A percentile compares a stretch with the other conserved stretches of the same genome.
Conservation (phyloP, 2,329 filamentous ascomycete genomes). For the Fusarium proliferatum region DNA sequence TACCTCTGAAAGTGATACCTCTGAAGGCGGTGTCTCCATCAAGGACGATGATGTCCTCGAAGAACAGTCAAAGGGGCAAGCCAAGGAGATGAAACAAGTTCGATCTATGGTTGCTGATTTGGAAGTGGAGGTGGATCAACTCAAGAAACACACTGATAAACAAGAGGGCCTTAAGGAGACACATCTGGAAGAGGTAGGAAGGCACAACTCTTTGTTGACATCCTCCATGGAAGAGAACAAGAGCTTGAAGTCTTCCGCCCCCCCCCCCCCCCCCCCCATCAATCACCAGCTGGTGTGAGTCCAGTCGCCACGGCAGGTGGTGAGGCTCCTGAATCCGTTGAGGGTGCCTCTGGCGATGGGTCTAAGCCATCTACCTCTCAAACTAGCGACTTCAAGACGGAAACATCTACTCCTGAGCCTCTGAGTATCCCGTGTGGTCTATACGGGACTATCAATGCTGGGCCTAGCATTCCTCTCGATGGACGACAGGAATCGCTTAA, state of each 20-base stretch:
- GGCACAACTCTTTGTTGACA: rapidly evolving
- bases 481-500: background rate
- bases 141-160: background rate
- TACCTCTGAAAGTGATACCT: rapidly evolving
- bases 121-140: rapidly evolving
- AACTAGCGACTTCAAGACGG: too few relatives aligned
- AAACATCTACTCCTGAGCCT: background rate
- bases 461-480: background rate
- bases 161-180: background rate
- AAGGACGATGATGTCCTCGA: background rate
- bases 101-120: rapidly evolving
- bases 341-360: rapidly evolving
- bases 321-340: rapidly evolving
- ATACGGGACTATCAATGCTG: rapidly evolving
- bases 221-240: background rate
- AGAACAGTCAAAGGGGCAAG: rapidly evolving
- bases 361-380: background rate
- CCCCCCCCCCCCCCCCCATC: background rate
- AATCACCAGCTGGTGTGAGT: background rate
- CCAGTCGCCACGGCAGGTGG: rapidly evolving
- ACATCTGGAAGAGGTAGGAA: background rate
- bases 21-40: background rate
- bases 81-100: background rate
- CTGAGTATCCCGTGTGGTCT: rapidly evolving
- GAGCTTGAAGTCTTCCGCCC: rapidly evolving